phyloP scores from a whole-genome alignment of 2,329 filamentous ascomycete genomes.

The Trichoderma sp. region DNA sequence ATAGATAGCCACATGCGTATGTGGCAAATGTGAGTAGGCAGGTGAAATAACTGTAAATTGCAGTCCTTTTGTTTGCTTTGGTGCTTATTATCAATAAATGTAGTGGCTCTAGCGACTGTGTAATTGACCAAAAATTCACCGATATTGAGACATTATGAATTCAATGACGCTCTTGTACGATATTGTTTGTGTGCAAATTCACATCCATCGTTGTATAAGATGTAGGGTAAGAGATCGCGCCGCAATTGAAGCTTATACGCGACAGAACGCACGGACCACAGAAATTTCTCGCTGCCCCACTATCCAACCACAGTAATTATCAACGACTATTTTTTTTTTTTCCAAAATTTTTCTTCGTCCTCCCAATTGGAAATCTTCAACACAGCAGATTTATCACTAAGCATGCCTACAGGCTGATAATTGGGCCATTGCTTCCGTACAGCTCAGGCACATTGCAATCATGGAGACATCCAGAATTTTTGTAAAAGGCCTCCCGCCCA shows the following conservation, averaged over 20 bases:
- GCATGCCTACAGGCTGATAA: conserved; percentile 2
- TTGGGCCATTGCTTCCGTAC: neutral
- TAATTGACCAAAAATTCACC: neutral
- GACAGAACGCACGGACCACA: conserved; percentile 22
- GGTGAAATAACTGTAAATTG: neutral
- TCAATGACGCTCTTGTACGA: neutral
- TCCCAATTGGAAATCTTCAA: conserved; percentile 1
- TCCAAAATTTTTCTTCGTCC: conserved; percentile 13
- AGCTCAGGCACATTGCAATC: conserved; percentile 28
- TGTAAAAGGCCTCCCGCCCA: conserved; percentile 82
- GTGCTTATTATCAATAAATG: neutral
- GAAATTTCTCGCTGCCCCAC: conserved; percentile 24
- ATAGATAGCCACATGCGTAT: neutral
- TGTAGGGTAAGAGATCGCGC: conserved; percentile 4
- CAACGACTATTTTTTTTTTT: conserved; percentile 12
- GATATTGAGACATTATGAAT: neutral
- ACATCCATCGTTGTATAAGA: neutral
- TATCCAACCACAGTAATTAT: conserved; percentile 12
- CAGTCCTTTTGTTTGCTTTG: neutral
- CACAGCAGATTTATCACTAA: neutral
- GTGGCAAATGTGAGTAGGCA: neutral
- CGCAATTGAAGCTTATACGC: neutral
- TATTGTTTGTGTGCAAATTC: neutral
- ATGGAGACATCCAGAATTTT: conserved; percentile 70
- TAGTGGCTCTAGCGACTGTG: neutral